A percentile compares a stretch with the other conserved stretches of the same genome.
These are phyloP conservation scores for Xylaria sp. DNA, from an alignment of 2,329 filamentous ascomycete species.

Conservation along the genomic window DNA sequence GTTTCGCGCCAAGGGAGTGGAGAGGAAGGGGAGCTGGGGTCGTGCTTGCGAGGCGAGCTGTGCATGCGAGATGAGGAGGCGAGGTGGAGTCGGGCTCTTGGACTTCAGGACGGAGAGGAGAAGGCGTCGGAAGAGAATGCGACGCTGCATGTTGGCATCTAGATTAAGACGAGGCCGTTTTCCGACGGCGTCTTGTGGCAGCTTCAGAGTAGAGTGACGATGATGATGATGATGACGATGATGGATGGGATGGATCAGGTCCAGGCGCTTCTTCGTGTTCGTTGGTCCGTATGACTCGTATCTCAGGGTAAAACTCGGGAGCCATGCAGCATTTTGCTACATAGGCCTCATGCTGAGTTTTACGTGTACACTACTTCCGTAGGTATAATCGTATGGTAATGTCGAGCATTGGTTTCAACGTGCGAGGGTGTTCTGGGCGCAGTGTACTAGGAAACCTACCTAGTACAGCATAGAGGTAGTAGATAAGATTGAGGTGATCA, in stretches of 20 bases:
- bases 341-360: neutral
- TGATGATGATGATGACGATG: no score
- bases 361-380: neutral
- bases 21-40: slow-evolving; percentile 65
- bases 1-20: slow-evolving; percentile 55
- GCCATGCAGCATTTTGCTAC: slow-evolving; percentile 9
- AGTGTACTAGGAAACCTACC: no score
- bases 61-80: slow-evolving; percentile 55
- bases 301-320: neutral
- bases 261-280: neutral
- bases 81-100: neutral
- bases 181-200: no score
- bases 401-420: no score
- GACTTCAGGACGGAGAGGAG: slow-evolving; percentile 25
- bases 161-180: neutral
- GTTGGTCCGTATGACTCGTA: neutral
- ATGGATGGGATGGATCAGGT: neutral
- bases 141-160: slow-evolving; percentile 32
- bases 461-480: no score
- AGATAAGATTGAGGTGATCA: no score
- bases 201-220: no score
- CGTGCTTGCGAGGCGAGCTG: slow-evolving; percentile 54
- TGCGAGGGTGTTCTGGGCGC: no score
- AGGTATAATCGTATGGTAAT: neutral
- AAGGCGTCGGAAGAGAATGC: slow-evolving; percentile 31